Percentiles rank a stretch among this genome's conserved stretches.
Evolutionary conservation across 108 stramenopile genomes (phyloP).

Genomic region (Stephanodiscus minutulus): DNA sequence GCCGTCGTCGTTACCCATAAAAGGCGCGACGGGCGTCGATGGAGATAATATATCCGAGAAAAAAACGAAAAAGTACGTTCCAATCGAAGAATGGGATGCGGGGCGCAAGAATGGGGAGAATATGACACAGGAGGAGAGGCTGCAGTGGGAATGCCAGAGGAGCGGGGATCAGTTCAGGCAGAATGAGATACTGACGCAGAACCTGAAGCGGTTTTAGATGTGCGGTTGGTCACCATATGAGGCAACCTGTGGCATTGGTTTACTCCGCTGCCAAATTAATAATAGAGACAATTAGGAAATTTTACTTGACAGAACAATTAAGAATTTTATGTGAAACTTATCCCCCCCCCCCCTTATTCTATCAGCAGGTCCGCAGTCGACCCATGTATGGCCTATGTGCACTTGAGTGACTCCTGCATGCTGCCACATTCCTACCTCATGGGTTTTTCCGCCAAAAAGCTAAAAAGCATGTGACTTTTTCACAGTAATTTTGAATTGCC

Average conservation of each 20-base stretch:
- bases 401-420: no score
- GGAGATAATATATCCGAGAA: not conserved
- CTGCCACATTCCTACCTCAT: no score
- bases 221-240: not conserved
- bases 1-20: not conserved
- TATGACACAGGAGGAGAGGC: constrained; percentile 66
- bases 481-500: no score
- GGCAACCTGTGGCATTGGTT: no score
- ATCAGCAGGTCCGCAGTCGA: no score
- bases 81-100: constrained; percentile 84
- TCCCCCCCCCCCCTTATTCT: not conserved
- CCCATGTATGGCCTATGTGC: no score
- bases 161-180: constrained; percentile 73
- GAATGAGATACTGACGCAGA: constrained; percentile 68
- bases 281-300: not conserved
- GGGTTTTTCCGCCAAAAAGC: no score
- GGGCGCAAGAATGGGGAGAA: constrained; percentile 46
- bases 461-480: no score
- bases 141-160: constrained; percentile 78
- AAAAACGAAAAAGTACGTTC: constrained; percentile 47
- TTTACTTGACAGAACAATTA: not conserved
- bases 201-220: constrained; percentile 57
- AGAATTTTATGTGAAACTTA: not conserved
- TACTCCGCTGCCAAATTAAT: no score
- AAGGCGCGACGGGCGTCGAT: not conserved